Evolutionary conservation across 2,329 filamentous ascomycete genomes (phyloP).

Genomic region (Geoglossum cookeanum): DNA sequence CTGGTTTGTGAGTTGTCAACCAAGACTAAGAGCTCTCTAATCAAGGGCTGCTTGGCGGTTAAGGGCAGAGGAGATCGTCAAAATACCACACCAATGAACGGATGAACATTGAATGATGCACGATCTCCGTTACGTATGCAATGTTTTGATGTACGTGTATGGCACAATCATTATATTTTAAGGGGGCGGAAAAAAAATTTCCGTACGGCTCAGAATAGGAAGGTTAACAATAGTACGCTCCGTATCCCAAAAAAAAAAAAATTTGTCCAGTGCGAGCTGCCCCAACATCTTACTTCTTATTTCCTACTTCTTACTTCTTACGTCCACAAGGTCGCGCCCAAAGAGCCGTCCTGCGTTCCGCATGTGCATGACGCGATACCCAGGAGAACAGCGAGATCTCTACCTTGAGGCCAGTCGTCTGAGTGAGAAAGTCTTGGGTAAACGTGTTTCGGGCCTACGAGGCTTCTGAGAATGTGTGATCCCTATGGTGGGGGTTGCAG

Average conservation of each 20-base stretch:
- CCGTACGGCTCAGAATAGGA: neutral
- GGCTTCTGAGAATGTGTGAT: neutral
- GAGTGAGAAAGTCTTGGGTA: neutral
- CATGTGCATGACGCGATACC: neutral
- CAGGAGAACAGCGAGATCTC: neutral
- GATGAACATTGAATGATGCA: neutral
- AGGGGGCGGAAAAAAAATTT: neutral
- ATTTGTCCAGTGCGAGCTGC: neutral
- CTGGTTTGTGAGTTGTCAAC: conserved; percentile 2
- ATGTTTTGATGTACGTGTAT: neutral
- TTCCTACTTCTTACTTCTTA: neutral
- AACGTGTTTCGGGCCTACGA: neutral
- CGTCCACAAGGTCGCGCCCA: neutral
- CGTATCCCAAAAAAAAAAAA: neutral
- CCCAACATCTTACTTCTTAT: too few relatives aligned
- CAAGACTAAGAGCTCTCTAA: neutral
- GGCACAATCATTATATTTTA: neutral
- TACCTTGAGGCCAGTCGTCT: neutral
- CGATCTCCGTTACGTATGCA: neutral
- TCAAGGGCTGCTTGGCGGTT: neutral
- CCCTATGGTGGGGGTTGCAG: neutral
- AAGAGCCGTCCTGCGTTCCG: neutral
- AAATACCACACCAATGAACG: neutral
- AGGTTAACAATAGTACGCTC: neutral
- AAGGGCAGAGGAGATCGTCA: neutral